Percentiles rank a stretch among this genome's conserved stretches.
Evolutionary conservation across 352 stramenopile genomes (phyloP).

Genomic region (Phytopythium boreale): DNA sequence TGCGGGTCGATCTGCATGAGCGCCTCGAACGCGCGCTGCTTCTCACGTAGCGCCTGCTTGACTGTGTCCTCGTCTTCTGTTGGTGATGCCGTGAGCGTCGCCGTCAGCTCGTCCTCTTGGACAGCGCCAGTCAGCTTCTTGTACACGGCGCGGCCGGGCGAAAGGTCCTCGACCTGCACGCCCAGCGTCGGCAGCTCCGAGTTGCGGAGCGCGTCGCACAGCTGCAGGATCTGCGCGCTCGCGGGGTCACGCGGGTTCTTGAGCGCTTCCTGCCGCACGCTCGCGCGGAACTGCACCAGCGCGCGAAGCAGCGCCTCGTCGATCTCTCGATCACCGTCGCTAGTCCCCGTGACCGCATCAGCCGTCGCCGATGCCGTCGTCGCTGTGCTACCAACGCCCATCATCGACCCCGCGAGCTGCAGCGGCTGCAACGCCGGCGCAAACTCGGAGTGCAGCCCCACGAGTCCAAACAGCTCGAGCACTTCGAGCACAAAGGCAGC

Average conservation of each 20-base stretch:
- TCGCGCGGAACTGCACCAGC: conserved; percentile 61
- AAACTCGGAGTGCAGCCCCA: conserved; percentile 54
- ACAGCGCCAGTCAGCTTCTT: conserved; percentile 49
- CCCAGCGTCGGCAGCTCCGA: conserved; percentile 47
- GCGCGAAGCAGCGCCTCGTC: conserved; percentile 37
- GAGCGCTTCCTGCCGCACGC: conserved; percentile 55
- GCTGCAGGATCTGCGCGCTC: conserved; percentile 41
- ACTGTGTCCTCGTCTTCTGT: conserved; percentile 8
- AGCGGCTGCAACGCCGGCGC: conserved; percentile 4
- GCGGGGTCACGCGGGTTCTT: conserved; percentile 33
- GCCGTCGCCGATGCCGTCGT: background rate
- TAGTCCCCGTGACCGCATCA: background rate
- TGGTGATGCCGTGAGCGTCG: background rate
- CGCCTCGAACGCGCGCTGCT: conserved; percentile 57
- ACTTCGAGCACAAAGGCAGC: conserved; percentile 68
- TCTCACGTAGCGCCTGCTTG: conserved; percentile 17
- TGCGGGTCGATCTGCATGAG: conserved; percentile 64
- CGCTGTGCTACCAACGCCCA: conserved; percentile 5
- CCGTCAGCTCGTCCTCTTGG: conserved; percentile 15
- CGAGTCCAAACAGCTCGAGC: conserved; percentile 64
- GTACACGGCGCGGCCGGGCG: conserved; percentile 54
- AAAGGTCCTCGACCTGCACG: conserved; percentile 69
- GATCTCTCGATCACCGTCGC: conserved; percentile 15
- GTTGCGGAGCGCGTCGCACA: conserved; percentile 68
- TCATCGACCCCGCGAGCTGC: conserved; percentile 11